Conservation (phyloP, 306 rosid species). For the Corylus heterophylla region DNA sequence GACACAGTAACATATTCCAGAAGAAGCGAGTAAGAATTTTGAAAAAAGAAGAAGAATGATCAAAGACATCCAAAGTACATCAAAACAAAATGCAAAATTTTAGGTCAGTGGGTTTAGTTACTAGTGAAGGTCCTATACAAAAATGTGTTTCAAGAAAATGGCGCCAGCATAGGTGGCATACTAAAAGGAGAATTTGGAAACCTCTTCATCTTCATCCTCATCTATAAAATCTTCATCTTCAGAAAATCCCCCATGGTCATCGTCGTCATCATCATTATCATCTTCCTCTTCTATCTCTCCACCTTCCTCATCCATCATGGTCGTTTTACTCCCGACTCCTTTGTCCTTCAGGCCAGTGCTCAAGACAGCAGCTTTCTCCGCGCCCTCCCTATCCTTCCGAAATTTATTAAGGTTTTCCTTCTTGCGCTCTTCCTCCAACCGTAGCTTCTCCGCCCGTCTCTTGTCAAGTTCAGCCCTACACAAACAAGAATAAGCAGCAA, state of each 20-base stretch:
- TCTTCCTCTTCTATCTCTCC: constrained; percentile 40
- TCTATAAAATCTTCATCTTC: constrained; percentile 54
- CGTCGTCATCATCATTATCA: constrained; percentile 49
- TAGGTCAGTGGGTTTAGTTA: not conserved
- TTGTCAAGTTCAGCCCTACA: constrained; percentile 80
- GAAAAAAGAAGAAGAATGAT: not conserved
- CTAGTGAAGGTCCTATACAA: constrained; percentile 33
- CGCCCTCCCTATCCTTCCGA: constrained; percentile 71
- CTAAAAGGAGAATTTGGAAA: constrained; percentile 43
- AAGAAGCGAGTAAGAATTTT: not conserved
- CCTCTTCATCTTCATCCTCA: constrained; percentile 65
- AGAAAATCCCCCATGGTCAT: constrained; percentile 40
- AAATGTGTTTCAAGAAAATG: constrained; percentile 18
- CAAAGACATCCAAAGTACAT: not conserved
- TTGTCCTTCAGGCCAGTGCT: constrained; percentile 75
- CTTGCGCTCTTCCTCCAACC: constrained; percentile 74
- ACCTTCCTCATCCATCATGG: constrained; percentile 48
- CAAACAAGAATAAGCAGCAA: constrained; percentile 8
- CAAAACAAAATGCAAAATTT: not conserved
- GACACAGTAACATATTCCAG: too few species aligned
- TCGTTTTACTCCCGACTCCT: constrained; percentile 32
- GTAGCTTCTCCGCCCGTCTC: constrained; percentile 71
- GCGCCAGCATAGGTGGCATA: constrained; percentile 5
- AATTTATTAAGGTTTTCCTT: constrained; percentile 70
- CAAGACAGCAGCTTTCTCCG: constrained; percentile 66